A percentile compares a stretch with the other conserved stretches of the same genome.
Evolutionary conservation across 1,284 basidiomycete genomes (phyloP).

Genomic region (Schizopora paradoxa): DNA sequence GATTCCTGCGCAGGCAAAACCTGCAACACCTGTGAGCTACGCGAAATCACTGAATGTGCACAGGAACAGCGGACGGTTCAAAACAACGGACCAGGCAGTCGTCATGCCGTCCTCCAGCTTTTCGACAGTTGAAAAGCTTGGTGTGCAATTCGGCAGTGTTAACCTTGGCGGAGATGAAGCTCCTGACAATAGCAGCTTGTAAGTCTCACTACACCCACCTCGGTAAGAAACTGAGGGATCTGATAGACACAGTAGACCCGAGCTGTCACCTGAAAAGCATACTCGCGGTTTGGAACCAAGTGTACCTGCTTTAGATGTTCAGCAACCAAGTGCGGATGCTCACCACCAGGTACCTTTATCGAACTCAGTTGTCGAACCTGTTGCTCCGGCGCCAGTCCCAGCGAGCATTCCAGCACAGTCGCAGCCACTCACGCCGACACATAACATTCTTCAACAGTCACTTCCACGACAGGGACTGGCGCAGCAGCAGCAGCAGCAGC

Average conservation of each 20-base stretch:
- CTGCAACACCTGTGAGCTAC: slow-evolving; percentile 31
- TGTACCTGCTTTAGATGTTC: slow-evolving; percentile 26
- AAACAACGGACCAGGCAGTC: slow-evolving; percentile 67
- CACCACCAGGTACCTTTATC: slow-evolving; percentile 26
- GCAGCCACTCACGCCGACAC: slow-evolving; percentile 28
- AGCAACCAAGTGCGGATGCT: slow-evolving; percentile 28
- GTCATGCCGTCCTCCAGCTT: slow-evolving; percentile 65
- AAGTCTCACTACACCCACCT: slow-evolving; percentile 23
- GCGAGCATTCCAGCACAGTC: slow-evolving; percentile 26
- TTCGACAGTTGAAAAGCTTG: slow-evolving; percentile 60
- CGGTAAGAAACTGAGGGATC: no score
- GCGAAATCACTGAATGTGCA: slow-evolving; percentile 45
- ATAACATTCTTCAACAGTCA: slow-evolving; percentile 41
- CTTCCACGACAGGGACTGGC: slow-evolving; percentile 44
- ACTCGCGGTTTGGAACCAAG: slow-evolving; percentile 17
- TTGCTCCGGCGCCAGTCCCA: slow-evolving; percentile 18
- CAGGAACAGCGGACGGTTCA: slow-evolving; percentile 54
- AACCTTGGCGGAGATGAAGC: slow-evolving; percentile 62
- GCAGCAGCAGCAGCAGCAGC: slow-evolving; percentile 28
- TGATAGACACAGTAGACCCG: slow-evolving; percentile 13
- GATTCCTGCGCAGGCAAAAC: slow-evolving; percentile 32
- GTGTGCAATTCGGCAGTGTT: slow-evolving; percentile 80
- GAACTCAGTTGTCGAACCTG: slow-evolving; percentile 13
- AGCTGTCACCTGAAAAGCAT: slow-evolving; percentile 17
- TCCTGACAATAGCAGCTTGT: slow-evolving; percentile 41